A percentile compares a stretch with the other conserved stretches of the same genome.
Conservation (phyloP, 1,139 yeast species). For the Diutina sp. region DNA sequence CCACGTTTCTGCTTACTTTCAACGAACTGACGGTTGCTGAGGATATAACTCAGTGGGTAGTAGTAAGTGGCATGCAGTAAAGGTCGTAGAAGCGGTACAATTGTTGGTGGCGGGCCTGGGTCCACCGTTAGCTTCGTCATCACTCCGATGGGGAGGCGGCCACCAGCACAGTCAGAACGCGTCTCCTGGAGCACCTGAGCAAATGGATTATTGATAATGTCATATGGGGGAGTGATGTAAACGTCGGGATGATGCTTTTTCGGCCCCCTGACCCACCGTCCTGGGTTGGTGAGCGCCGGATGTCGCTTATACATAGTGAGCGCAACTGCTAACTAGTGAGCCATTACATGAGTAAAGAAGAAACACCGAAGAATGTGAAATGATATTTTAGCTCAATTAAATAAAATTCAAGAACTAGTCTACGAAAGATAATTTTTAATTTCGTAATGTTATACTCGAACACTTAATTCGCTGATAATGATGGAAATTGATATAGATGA, state of each 20-base stretch:
- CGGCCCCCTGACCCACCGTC: constrained; percentile 6
- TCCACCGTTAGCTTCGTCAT: constrained; percentile 7
- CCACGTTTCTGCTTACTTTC: background rate
- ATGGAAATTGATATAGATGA: too few species aligned
- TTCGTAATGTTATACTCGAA: too few species aligned
- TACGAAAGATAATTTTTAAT: too few species aligned
- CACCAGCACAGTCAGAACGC: constrained; percentile 5
- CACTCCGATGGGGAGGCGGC: constrained; percentile 7
- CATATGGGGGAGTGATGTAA: constrained; percentile 4
- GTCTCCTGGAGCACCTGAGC: constrained; percentile 4
- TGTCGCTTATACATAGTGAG: background rate
- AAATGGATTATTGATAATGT: constrained; percentile 5
- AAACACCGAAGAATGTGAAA: too few species aligned
- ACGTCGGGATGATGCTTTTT: constrained; percentile 5
- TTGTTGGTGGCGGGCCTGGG: background rate
- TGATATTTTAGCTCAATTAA: too few species aligned
- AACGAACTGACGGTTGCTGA: constrained; percentile 5
- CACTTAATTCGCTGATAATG: too few species aligned
- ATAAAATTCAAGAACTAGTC: too few species aligned
- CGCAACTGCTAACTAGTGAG: too few species aligned
- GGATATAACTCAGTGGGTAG: constrained; percentile 7
- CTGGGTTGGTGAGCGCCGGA: constrained; percentile 7
- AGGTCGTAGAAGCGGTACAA: background rate
- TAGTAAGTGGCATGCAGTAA: constrained; percentile 6
- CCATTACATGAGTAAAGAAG: too few species aligned